Percentiles rank a stretch among this genome's conserved stretches.
phyloP scores from a whole-genome alignment of 805 yeast species.

The Candida glaebosa region DNA sequence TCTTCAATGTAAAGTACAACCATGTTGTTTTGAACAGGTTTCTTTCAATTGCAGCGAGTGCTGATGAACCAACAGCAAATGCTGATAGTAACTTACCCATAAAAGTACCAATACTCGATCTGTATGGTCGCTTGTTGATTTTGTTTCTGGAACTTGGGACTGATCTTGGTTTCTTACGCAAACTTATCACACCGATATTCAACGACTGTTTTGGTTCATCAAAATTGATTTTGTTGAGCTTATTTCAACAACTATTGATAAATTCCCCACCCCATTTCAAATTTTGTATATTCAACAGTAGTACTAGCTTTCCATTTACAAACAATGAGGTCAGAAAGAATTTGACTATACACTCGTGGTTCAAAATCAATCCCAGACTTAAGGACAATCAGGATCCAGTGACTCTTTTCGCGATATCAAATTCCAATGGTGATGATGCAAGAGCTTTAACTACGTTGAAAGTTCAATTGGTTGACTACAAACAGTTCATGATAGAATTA shows the following conservation, averaged over 20 bases:
- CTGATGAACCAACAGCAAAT: not conserved
- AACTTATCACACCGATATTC: conserved; percentile 17
- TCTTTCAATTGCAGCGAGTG: not conserved
- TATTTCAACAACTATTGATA: conserved; percentile 19
- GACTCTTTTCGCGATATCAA: conserved; percentile 25
- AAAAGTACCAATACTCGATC: conserved; percentile 14
- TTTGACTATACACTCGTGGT: conserved; percentile 40
- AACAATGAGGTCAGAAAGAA: conserved; percentile 12
- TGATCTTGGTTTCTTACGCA: conserved; percentile 17
- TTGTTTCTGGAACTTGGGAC: conserved; percentile 34
- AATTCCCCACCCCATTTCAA: conserved; percentile 26
- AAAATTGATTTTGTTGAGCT: conserved; percentile 17
- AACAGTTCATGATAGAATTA: conserved; percentile 30
- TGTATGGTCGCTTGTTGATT: conserved; percentile 20
- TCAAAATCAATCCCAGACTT: conserved; percentile 22
- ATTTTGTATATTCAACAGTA: conserved; percentile 23
- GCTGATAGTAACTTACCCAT: conserved; percentile 1
- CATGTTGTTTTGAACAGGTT: not conserved
- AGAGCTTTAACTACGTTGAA: conserved; percentile 20
- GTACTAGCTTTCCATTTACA: conserved; percentile 10
- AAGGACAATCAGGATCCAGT: conserved; percentile 13
- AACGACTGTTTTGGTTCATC: conserved; percentile 3
- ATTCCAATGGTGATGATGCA: conserved; percentile 8
- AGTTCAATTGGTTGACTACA: conserved; percentile 25
- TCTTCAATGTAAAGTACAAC: conserved; percentile 8